Evolutionary conservation across 1,284 basidiomycete species (phyloP), one percentile per base, ranked within the genome.

Genomic region (Acaromyces ingoldii): DNA sequence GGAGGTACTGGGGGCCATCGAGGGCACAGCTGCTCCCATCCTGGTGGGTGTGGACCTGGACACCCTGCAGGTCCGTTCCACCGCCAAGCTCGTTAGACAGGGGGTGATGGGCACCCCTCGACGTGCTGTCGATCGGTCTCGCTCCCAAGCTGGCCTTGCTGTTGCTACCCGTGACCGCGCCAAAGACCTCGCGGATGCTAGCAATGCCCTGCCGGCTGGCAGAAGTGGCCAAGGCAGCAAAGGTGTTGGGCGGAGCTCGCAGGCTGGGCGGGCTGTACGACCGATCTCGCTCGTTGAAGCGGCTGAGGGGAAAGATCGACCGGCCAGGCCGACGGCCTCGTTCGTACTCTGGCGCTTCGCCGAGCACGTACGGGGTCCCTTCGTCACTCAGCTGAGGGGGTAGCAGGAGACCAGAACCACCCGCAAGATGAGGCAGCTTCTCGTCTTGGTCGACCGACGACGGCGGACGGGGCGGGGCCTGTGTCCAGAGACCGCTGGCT

Each of bases 251-350:
- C 26, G 51, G 49, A 21, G 4, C 10, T 11, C n/a, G 26, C 17
- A 29, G 84, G 81, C 42, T 79, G 80, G 37, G 80, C 81, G 19
- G 80, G 73, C 28, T 81, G 30, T 11, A 74, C 81, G 36, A 80
- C 67, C 67, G 91, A 9, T 24, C 9, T n/a, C 44, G 21, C 9
- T 33, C 7, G 26, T 19, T 7, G 5, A n/a, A 9, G 17, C 44
- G 26, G 19, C 42, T 13, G 17, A 17, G 10, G 17, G 10, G 31
- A 10, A 10, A 17, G 17, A 17, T 34, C 9, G 11, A 36, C 6
- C 22, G 29, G 42, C 6, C n/a, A 17, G 42, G 42, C 22, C 6
- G 13, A 17, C 31, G 31, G 10, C 17, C 31, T n/a, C 10, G 17
- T 10, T 34, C 31, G 31, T 34, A 34, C 17, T 34, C 31, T 10